Evolutionary conservation across 2,329 filamentous ascomycete genomes (phyloP).

Genomic region (Penicillium sp.): DNA sequence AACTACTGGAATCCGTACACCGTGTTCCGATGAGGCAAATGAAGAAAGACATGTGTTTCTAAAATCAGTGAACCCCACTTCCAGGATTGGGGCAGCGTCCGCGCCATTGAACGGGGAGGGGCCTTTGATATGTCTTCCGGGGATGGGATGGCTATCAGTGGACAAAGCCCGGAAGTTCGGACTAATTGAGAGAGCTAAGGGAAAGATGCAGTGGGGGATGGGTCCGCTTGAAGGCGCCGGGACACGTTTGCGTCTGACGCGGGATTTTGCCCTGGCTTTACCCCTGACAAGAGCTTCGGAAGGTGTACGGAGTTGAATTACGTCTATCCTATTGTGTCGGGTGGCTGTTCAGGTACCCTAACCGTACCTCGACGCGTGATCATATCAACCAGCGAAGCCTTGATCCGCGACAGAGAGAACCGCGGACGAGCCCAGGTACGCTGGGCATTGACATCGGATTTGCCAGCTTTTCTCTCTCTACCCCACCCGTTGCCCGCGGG

Average conservation of each 20-base stretch:
- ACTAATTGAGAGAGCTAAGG: conserved; percentile 14
- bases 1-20: neutral
- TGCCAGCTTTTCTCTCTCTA: neutral
- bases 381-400: neutral
- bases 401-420: conserved; percentile 6
- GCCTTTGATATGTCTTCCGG: conserved; percentile 7
- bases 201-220: neutral
- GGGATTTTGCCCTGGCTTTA: neutral
- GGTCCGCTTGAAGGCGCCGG: conserved; percentile 11
- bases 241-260: conserved; percentile 11
- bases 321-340: too few relatives aligned
- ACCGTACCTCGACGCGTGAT: neutral
- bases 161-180: conserved; percentile 18
- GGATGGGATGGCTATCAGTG: conserved; percentile 1
- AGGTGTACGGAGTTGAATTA: neutral
- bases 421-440: conserved; percentile 10
- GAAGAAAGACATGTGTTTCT: conserved; percentile 8
- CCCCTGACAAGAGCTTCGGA: neutral
- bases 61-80: conserved; percentile 11
- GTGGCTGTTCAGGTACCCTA: neutral
- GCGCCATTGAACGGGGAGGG: conserved; percentile 1
- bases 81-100: neutral
- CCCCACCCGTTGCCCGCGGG: neutral
- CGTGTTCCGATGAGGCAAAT: conserved; percentile 7
- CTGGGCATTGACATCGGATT: neutral